These are phyloP conservation scores for Elaeis oleifera DNA, from an alignment of 202 grass and related monocot species.

Conservation along the genomic window DNA sequence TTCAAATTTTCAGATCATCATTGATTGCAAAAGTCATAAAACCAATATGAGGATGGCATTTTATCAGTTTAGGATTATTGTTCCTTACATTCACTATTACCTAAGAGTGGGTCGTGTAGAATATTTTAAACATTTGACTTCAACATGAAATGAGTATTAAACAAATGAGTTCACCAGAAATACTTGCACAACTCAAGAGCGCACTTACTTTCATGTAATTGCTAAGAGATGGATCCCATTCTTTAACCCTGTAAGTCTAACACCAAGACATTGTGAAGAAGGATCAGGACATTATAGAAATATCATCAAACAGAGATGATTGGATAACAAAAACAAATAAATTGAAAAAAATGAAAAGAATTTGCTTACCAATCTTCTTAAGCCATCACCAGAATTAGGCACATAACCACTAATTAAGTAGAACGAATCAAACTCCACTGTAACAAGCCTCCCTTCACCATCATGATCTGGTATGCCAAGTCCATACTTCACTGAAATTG, in stretches of 20 bases:
- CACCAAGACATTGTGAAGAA: conserved; percentile 21
- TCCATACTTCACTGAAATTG: conserved; percentile 79
- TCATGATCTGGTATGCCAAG: conserved; percentile 86
- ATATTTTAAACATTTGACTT: too few relatives aligned
- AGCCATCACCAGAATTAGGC: conserved; percentile 88
- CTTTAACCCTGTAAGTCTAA: conserved; percentile 74
- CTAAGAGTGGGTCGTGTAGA: too few relatives aligned
- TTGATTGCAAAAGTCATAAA: too few relatives aligned
- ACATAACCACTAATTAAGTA: conserved; percentile 86
- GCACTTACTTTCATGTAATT: conserved; percentile 81
- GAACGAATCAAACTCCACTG: conserved; percentile 78
- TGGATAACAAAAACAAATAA: conserved; percentile 1
- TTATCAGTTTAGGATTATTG: too few relatives aligned
- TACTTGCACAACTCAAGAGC: too few relatives aligned
- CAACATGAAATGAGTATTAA: neutral
- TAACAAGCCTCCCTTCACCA: conserved; percentile 78
- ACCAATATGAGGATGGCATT: too few relatives aligned
- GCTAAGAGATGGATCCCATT: conserved; percentile 85
- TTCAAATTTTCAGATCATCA: too few relatives aligned
- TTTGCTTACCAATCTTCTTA: conserved; percentile 75
- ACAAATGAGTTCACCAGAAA: neutral
- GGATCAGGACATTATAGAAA: neutral
- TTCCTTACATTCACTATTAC: too few relatives aligned
- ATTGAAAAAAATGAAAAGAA: neutral
- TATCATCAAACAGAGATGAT: neutral